These are phyloP conservation scores for Solanum gracilifrons DNA, from an alignment of 257 asterid species.

Conservation along the genomic window DNA sequence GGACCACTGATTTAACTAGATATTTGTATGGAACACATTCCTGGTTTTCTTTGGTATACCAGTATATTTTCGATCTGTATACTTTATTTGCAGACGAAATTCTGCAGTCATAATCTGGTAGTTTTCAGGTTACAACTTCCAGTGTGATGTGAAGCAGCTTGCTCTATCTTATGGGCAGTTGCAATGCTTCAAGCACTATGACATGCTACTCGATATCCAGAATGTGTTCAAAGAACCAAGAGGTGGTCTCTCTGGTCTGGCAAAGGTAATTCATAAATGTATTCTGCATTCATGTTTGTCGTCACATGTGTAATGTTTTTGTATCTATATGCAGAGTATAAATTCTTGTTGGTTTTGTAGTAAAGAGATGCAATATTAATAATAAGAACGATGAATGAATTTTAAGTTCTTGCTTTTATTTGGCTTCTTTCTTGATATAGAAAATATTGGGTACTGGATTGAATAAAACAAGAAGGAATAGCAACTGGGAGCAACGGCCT, in stretches of 20 bases:
- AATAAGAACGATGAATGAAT: background rate
- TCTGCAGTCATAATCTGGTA: constrained; percentile 5
- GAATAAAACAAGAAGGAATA: constrained; percentile 88
- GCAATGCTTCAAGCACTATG: constrained; percentile 70
- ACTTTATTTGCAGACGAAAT: background rate
- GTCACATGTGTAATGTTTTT: background rate
- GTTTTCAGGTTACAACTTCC: constrained; percentile 77
- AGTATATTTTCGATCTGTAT: background rate
- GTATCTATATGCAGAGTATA: background rate
- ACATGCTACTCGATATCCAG: constrained; percentile 91
- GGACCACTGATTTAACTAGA: background rate
- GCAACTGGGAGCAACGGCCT: constrained; percentile 97
- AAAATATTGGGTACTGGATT: constrained; percentile 72
- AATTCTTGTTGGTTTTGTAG: background rate
- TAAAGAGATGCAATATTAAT: background rate
- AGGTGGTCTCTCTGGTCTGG: constrained; percentile 93
- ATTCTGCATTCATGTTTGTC: background rate
- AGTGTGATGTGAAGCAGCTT: constrained; percentile 72
- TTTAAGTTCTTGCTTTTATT: background rate
- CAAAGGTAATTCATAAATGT: constrained; percentile 45
- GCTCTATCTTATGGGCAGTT: constrained; percentile 62
- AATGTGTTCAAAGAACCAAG: constrained; percentile 63
- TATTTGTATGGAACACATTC: background rate
- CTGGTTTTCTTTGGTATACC: background rate
- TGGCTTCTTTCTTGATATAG: constrained; percentile 32